These are phyloP conservation scores for Phytophthora ramorum DNA, from an alignment of 352 stramenopile species.

Conservation along the genomic window DNA sequence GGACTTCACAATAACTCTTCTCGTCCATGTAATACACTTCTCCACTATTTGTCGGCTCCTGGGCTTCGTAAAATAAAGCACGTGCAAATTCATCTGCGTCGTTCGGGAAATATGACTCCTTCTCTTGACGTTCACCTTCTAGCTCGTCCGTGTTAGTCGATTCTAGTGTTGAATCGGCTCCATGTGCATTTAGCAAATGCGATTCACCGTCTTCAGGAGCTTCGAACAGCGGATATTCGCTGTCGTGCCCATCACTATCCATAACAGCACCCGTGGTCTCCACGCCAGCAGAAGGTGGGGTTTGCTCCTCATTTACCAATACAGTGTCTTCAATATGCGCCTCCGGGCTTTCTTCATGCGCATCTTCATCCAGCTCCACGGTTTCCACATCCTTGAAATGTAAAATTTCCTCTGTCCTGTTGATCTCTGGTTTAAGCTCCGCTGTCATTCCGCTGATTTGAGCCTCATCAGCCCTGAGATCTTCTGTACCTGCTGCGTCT, in stretches of 20 bases:
- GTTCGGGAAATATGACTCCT: slow-evolving; percentile 1
- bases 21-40: background rate
- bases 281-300: background rate
- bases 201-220: background rate
- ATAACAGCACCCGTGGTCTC: background rate
- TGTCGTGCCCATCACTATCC: background rate
- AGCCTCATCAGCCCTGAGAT: background rate
- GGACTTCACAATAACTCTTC: slow-evolving; percentile 72
- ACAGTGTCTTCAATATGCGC: background rate
- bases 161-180: background rate
- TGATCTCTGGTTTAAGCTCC: background rate
- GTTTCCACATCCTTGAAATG: background rate
- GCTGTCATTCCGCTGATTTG: background rate
- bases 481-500: background rate
- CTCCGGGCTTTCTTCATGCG: background rate
- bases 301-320: background rate
- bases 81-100: background rate
- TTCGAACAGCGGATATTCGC: background rate
- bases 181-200: background rate
- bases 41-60: background rate
- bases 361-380: background rate
- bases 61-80: background rate
- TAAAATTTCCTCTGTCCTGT: background rate
- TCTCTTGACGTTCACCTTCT: slow-evolving; percentile 4
- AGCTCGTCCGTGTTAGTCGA: background rate